Conservation (phyloP, 2,329 filamentous ascomycete genomes). For the Aurifilum marmelostoma region DNA sequence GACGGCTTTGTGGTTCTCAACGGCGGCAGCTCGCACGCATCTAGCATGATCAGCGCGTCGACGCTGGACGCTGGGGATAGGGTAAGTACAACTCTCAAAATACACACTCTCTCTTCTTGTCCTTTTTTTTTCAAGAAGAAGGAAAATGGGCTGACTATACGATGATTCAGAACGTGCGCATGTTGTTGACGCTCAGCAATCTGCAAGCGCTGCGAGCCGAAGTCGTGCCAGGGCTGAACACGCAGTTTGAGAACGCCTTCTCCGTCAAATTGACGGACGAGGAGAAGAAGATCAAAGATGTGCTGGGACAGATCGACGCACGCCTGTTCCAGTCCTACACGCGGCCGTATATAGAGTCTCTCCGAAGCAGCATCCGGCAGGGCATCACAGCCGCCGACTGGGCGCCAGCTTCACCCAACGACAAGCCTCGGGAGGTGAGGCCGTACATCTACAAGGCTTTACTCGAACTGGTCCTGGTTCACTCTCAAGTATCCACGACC, state of each 20-base stretch:
- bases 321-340: slow-evolving; percentile 93
- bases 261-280: slow-evolving; percentile 94
- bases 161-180: slow-evolving; percentile 78
- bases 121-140: neutral
- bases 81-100: slow-evolving; percentile 47
- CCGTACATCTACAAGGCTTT: slow-evolving; percentile 91
- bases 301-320: slow-evolving; percentile 86
- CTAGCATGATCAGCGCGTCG: slow-evolving; percentile 45
- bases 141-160: slow-evolving; percentile 30
- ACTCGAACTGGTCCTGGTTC: slow-evolving; percentile 83
- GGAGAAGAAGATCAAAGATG: slow-evolving; percentile 86
- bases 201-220: slow-evolving; percentile 80
- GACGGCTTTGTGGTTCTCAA: slow-evolving; percentile 46
- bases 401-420: slow-evolving; percentile 58
- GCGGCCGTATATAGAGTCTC: slow-evolving; percentile 68
- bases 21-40: slow-evolving; percentile 36
- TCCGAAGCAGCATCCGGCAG: slow-evolving; percentile 70
- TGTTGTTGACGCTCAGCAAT: slow-evolving; percentile 93
- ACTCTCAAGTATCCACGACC: slow-evolving; percentile 85
- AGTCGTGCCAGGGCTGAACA: slow-evolving; percentile 84
- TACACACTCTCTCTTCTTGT: neutral
- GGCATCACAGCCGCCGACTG: slow-evolving; percentile 75
- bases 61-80: slow-evolving; percentile 60
- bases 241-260: slow-evolving; percentile 91
- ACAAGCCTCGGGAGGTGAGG: slow-evolving; percentile 72